Evolutionary conservation across 179 eudicot species (phyloP).

Genomic region (Corrigiola litoralis): DNA sequence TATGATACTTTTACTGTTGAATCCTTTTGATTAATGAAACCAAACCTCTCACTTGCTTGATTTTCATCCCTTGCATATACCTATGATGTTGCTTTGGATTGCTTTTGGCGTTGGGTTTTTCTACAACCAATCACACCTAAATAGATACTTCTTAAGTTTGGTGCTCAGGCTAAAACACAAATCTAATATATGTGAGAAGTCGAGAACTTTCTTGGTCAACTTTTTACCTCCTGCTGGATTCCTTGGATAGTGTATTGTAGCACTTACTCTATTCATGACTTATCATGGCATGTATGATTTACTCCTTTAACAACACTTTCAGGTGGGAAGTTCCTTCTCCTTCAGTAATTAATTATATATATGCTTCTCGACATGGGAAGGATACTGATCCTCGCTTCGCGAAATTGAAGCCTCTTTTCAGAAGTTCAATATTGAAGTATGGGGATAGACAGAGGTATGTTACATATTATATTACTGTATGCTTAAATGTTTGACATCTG

Average conservation of each 20-base stretch:
- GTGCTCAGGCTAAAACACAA: too few relatives aligned
- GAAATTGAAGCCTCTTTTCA: slow-evolving; percentile 72
- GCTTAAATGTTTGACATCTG: not conserved
- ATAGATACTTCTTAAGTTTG: too few relatives aligned
- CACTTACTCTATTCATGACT: not conserved
- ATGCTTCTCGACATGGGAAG: slow-evolving; percentile 40
- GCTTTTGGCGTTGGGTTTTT: too few relatives aligned
- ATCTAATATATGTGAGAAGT: too few relatives aligned
- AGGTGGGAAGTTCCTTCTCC: slow-evolving; percentile 97
- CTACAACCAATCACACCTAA: too few relatives aligned
- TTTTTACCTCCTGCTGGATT: not conserved
- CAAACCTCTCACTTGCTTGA: not conserved
- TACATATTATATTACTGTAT: not conserved
- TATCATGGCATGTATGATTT: too few relatives aligned
- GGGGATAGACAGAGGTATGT: slow-evolving; percentile 77
- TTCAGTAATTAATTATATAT: slow-evolving; percentile 46
- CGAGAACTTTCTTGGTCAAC: too few relatives aligned
- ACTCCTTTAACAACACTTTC: slow-evolving; percentile 19
- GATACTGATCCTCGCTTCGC: slow-evolving; percentile 79
- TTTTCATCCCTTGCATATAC: not conserved
- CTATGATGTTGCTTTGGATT: not conserved
- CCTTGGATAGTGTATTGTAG: not conserved
- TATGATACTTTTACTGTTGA: not conserved
- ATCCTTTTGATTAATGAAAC: not conserved
- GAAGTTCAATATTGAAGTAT: slow-evolving; percentile 58